Conservation (phyloP, 1,284 basidiomycete species). For the Apiotrichum domesticum region DNA sequence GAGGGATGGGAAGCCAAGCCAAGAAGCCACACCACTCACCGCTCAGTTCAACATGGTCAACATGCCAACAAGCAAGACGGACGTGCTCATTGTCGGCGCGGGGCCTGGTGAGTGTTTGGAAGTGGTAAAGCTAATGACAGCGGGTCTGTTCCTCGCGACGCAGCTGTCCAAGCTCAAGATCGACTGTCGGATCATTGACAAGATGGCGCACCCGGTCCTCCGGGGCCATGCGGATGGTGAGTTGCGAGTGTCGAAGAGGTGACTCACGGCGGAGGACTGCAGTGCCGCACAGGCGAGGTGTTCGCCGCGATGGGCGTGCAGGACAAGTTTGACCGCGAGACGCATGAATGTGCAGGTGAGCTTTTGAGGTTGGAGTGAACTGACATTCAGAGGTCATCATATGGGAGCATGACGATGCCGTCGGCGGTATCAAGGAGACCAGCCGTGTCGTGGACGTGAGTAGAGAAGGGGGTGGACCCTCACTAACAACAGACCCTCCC, state of each 20-base stretch:
- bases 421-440: conserved; percentile 23
- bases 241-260: not conserved
- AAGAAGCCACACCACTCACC: no score
- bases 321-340: conserved; percentile 24
- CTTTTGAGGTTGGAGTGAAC: conserved; percentile 5
- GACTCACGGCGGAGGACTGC: conserved; percentile 5
- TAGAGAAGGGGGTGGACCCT: not conserved
- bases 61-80: not conserved
- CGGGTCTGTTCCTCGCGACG: conserved; percentile 17
- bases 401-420: conserved; percentile 23
- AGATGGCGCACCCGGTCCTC: conserved; percentile 23
- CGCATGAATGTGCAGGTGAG: conserved; percentile 21
- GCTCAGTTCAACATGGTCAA: no score
- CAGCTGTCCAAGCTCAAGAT: conserved; percentile 19
- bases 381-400: conserved; percentile 25
- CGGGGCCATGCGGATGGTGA: conserved; percentile 27
- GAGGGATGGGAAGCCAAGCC: no score
- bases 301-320: conserved; percentile 30
- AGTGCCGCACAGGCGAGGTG: conserved; percentile 35
- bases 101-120: conserved; percentile 7
- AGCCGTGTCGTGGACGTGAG: conserved; percentile 24
- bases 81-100: conserved; percentile 17
- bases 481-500: conserved; percentile 16
- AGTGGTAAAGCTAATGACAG: not conserved
- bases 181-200: conserved; percentile 28